These are phyloP conservation scores for Aspergillus intermedius DNA, from an alignment of 2,329 filamentous ascomycete species.

Conservation along the genomic window DNA sequence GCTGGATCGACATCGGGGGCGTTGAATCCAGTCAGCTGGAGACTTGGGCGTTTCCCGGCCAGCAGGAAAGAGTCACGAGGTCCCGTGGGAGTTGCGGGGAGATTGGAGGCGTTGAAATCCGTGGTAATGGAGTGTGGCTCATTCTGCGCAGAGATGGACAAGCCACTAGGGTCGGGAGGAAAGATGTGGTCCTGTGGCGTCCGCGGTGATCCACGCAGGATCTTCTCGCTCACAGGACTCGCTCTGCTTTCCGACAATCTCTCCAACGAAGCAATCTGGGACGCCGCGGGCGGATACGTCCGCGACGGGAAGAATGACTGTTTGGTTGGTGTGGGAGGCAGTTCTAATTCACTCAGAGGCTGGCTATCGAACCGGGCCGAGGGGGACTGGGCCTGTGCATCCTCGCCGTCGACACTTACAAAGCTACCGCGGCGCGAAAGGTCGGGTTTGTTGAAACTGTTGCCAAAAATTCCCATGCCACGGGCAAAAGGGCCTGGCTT, in stretches of 20 bases:
- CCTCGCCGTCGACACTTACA: slow-evolving; percentile 72
- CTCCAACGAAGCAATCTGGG: slow-evolving; percentile 30
- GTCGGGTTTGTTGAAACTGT: slow-evolving; percentile 43
- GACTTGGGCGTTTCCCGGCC: slow-evolving; percentile 56
- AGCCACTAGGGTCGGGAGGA: slow-evolving; percentile 70
- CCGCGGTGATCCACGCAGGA: slow-evolving; percentile 56
- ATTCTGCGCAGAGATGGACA: slow-evolving; percentile 68
- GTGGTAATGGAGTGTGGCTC: slow-evolving; percentile 35
- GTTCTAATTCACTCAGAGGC: slow-evolving; percentile 58
- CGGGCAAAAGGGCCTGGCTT: slow-evolving; percentile 63
- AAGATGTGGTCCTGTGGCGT: slow-evolving; percentile 72
- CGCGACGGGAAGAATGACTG: slow-evolving; percentile 32
- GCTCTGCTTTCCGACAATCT: slow-evolving; percentile 37
- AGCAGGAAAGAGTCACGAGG: slow-evolving; percentile 52
- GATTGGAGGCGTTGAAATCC: slow-evolving; percentile 40
- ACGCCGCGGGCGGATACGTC: slow-evolving; percentile 27
- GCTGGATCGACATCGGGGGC: slow-evolving; percentile 68
- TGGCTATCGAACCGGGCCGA: slow-evolving; percentile 51
- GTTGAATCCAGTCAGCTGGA: slow-evolving; percentile 65
- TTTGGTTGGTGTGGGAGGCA: slow-evolving; percentile 94
- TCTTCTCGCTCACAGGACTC: slow-evolving; percentile 54
- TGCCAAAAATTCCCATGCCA: slow-evolving; percentile 57
- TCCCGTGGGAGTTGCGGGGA: slow-evolving; percentile 77
- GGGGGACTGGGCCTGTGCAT: slow-evolving; percentile 55
- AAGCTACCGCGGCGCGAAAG: slow-evolving; percentile 61